These are phyloP conservation scores for Salix suchowensis DNA, from an alignment of 345 rosid genomes.

Conservation along the genomic window DNA sequence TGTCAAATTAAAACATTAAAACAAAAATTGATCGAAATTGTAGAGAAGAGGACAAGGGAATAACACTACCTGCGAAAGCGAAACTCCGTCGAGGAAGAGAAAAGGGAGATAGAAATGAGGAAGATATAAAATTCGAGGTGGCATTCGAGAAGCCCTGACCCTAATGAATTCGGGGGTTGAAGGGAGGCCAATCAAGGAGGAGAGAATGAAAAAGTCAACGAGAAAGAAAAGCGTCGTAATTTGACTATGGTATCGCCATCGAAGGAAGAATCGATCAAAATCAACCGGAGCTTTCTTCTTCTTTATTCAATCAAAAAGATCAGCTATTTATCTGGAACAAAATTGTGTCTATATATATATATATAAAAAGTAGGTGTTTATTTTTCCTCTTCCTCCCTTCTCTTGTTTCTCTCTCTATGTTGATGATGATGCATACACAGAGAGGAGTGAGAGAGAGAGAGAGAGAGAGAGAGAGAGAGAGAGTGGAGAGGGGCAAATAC, in stretches of 20 bases:
- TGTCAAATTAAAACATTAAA: conserved; percentile 11
- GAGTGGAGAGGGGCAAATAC: neutral
- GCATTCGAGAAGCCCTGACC: conserved; percentile 15
- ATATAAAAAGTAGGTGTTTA: neutral
- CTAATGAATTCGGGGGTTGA: neutral
- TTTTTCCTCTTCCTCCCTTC: neutral
- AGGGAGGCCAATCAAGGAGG: neutral
- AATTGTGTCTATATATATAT: neutral
- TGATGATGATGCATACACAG: neutral
- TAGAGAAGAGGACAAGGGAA: neutral
- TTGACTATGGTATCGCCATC: conserved; percentile 8
- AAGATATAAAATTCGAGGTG: neutral
- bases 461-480: neutral
- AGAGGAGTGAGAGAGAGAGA: neutral
- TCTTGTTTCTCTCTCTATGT: neutral
- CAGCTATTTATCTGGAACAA: too few relatives aligned
- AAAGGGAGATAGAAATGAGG: neutral
- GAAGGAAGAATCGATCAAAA: neutral
- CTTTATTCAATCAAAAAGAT: neutral
- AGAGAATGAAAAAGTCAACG: conserved; percentile 14
- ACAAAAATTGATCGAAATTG: neutral
- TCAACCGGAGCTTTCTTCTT: neutral
- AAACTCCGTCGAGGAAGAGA: conserved; percentile 45
- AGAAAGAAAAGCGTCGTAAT: conserved; percentile 7
- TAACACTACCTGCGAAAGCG: conserved; percentile 51